Conservation (phyloP, 768 basidiomycete genomes). For the Lentinula guzmanii region DNA sequence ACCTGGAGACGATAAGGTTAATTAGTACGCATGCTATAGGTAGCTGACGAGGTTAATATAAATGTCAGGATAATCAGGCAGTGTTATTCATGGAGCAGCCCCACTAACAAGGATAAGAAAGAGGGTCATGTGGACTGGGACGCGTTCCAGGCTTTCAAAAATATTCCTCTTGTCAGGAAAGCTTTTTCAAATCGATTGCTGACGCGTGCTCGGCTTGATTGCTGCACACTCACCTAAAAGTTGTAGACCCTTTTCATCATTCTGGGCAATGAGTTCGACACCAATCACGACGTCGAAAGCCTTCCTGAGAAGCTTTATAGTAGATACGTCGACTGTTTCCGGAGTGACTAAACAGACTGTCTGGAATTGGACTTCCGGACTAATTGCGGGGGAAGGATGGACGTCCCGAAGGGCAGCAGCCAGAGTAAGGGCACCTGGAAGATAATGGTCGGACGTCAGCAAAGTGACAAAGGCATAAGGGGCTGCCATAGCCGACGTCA, state of each 20-base stretch:
- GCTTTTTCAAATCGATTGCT: slow-evolving; percentile 7
- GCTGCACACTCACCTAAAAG: slow-evolving; percentile 67
- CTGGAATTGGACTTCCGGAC: slow-evolving; percentile 63
- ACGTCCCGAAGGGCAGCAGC: slow-evolving; percentile 80
- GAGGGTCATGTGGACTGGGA: slow-evolving; percentile 8
- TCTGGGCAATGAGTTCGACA: slow-evolving; percentile 80
- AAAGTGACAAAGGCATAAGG: slow-evolving; percentile 87
- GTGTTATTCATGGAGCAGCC: background rate
- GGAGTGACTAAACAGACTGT: slow-evolving; percentile 93
- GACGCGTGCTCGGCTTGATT: slow-evolving; percentile 14
- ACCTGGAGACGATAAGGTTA: slow-evolving; percentile 43
- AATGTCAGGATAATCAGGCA: slow-evolving; percentile 11
- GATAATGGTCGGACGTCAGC: slow-evolving; percentile 86
- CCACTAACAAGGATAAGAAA: slow-evolving; percentile 2
- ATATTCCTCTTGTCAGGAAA: slow-evolving; percentile 7
- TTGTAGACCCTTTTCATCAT: slow-evolving; percentile 58
- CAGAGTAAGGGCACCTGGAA: slow-evolving; percentile 87
- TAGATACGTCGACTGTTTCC: slow-evolving; percentile 79
- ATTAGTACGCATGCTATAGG: background rate
- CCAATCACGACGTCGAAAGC: slow-evolving; percentile 85
- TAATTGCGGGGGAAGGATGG: slow-evolving; percentile 53
- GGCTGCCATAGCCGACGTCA: slow-evolving; percentile 43
- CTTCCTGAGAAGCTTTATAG: slow-evolving; percentile 73
- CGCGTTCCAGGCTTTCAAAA: slow-evolving; percentile 8
- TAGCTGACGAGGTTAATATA: background rate